phyloP scores from a whole-genome alignment of 148 eudicot genomes.

The Heliamphora exappendiculata region DNA sequence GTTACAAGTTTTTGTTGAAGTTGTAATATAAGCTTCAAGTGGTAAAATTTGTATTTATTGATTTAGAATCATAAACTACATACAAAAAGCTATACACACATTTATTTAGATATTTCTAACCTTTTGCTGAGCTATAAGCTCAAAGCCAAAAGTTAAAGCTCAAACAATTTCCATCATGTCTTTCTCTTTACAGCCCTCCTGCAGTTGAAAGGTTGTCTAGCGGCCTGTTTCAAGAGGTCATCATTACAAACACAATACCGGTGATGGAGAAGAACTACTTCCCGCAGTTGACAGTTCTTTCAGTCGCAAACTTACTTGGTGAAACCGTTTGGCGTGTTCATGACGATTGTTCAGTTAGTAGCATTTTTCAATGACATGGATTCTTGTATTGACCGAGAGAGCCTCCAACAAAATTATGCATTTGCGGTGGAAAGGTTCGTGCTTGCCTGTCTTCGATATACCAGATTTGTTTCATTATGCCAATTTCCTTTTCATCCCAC shows the following conservation, averaged over 20 bases:
- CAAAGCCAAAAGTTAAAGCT: too few species aligned
- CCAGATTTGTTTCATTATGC: conserved; percentile 1
- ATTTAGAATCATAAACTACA: too few species aligned
- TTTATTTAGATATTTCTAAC: too few species aligned
- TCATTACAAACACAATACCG: conserved; percentile 60
- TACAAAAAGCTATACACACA: too few species aligned
- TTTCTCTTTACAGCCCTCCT: conserved; percentile 46
- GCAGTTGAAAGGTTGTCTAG: conserved; percentile 65
- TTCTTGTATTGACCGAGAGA: not conserved
- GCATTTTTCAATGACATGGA: conserved; percentile 51
- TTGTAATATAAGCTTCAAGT: too few species aligned
- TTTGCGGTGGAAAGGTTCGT: conserved; percentile 5
- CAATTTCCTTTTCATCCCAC: not conserved
- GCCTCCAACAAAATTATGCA: not conserved
- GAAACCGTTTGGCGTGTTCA: conserved; percentile 76
- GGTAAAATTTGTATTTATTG: too few species aligned
- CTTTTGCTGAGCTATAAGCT: too few species aligned
- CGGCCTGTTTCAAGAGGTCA: conserved; percentile 67
- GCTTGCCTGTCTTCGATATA: not conserved
- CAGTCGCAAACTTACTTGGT: conserved; percentile 60
- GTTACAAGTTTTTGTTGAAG: too few species aligned
- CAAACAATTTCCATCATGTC: too few species aligned
- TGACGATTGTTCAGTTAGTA: conserved; percentile 60
- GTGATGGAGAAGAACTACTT: conserved; percentile 46
- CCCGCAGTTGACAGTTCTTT: conserved; percentile 64